Conservation (phyloP, 768 basidiomycete genomes). For the Fomitopsis serialis region DNA sequence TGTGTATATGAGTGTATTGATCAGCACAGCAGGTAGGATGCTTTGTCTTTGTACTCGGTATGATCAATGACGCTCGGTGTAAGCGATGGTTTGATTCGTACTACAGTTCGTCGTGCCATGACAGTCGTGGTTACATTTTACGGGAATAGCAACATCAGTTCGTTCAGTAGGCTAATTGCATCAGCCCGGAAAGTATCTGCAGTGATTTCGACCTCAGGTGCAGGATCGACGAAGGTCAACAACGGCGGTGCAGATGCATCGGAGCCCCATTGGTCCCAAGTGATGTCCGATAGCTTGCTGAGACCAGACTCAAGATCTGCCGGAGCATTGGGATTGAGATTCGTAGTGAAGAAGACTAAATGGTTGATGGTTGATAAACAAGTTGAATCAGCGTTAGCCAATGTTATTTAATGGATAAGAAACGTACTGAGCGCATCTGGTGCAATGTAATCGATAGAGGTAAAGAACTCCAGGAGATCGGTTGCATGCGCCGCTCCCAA, state of each 20-base stretch:
- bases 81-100: too few relatives aligned
- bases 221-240: conserved; percentile 1
- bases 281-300: background rate
- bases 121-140: background rate
- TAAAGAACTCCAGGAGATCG: background rate
- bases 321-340: conserved; percentile 38
- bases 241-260: background rate
- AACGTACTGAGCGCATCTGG: background rate
- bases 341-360: conserved; percentile 34
- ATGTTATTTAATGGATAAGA: background rate
- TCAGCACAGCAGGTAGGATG: too few relatives aligned
- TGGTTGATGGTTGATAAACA: background rate
- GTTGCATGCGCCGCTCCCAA: background rate
- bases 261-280: conserved; percentile 1
- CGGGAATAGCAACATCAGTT: background rate
- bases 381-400: background rate
- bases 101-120: background rate
- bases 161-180: background rate
- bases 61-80: too few relatives aligned
- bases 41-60: too few relatives aligned
- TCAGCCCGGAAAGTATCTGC: conserved; percentile 1
- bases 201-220: background rate
- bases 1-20: too few relatives aligned
- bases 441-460: background rate
- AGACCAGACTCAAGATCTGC: background rate